phyloP scores from a whole-genome alignment of 805 yeast genomes.

The Barnettozyma vustinii region DNA sequence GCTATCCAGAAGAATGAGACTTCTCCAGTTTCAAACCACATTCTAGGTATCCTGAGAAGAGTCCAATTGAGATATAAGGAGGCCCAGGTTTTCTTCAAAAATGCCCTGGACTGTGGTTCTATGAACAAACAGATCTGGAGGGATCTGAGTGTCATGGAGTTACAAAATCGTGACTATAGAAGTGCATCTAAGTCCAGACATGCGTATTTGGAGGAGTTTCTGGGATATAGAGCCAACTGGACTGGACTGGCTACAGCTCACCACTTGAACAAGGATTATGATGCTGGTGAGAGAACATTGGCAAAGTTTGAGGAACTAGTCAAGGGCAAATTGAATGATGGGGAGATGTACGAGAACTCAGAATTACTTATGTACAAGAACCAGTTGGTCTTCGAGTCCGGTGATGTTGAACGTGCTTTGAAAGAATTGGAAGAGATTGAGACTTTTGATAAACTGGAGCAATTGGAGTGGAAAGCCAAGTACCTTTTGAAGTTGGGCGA shows the following conservation, averaged over 20 bases:
- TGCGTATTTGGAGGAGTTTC: conserved; percentile 60
- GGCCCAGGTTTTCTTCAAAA: conserved; percentile 73
- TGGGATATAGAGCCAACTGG: conserved; percentile 90
- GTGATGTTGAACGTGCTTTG: conserved; percentile 32
- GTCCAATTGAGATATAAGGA: conserved; percentile 61
- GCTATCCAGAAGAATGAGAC: conserved; percentile 55
- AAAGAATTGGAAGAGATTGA: conserved; percentile 55
- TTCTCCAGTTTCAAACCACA: conserved; percentile 75
- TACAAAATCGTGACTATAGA: conserved; percentile 73
- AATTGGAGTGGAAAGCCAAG: conserved; percentile 62
- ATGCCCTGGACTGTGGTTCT: conserved; percentile 73
- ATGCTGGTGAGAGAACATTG: conserved; percentile 66
- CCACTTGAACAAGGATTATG: conserved; percentile 63
- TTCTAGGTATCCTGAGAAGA: conserved; percentile 80
- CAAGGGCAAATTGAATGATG: conserved; percentile 58
- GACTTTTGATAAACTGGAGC: conserved; percentile 53
- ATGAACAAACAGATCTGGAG: conserved; percentile 73
- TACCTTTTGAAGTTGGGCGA: conserved; percentile 54
- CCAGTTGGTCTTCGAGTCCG: conserved; percentile 55
- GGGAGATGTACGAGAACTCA: conserved; percentile 71
- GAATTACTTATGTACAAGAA: conserved; percentile 76
- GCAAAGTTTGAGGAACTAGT: conserved; percentile 71
- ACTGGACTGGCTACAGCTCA: conserved; percentile 83
- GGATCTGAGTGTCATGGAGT: conserved; percentile 74
- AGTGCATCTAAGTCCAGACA: conserved; percentile 59